Conservation (phyloP, 257 asterid genomes). For the Lycium barbarum region DNA sequence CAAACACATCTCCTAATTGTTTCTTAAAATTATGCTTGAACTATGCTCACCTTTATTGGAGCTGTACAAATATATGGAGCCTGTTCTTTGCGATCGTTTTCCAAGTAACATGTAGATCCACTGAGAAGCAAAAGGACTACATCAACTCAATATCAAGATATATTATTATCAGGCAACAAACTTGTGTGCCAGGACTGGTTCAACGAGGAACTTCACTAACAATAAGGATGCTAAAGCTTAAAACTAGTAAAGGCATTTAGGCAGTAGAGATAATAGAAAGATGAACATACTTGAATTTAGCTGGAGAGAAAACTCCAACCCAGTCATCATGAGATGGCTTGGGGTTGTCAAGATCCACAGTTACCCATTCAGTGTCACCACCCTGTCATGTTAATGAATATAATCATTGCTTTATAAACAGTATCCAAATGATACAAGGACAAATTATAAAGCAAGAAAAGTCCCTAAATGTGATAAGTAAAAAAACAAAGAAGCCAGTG, state of each 20-base stretch:
- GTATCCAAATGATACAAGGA: neutral
- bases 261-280: neutral
- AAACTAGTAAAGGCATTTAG: neutral
- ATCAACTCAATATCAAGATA: neutral
- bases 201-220: neutral
- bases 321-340: slow-evolving; percentile 79
- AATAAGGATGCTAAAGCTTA: slow-evolving; percentile 9
- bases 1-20: slow-evolving; percentile 4
- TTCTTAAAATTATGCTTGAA: neutral
- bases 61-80: slow-evolving; percentile 80
- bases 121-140: slow-evolving; percentile 47
- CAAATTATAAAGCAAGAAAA: neutral
- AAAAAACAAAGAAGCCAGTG: neutral
- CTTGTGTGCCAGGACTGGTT: neutral
- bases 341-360: slow-evolving; percentile 54
- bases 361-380: slow-evolving; percentile 66
- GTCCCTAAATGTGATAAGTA: neutral
- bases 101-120: slow-evolving; percentile 65
- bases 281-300: slow-evolving; percentile 72
- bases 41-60: slow-evolving; percentile 73
- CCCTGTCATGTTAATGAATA: slow-evolving; percentile 61
- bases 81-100: slow-evolving; percentile 52
- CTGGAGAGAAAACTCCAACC: slow-evolving; percentile 96
- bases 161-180: neutral
- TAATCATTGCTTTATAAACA: neutral